Evolutionary conservation across 1,139 yeast species (phyloP), one percentile per base, ranked within the genome.

Genomic region (Geotrichum macrosporum): DNA sequence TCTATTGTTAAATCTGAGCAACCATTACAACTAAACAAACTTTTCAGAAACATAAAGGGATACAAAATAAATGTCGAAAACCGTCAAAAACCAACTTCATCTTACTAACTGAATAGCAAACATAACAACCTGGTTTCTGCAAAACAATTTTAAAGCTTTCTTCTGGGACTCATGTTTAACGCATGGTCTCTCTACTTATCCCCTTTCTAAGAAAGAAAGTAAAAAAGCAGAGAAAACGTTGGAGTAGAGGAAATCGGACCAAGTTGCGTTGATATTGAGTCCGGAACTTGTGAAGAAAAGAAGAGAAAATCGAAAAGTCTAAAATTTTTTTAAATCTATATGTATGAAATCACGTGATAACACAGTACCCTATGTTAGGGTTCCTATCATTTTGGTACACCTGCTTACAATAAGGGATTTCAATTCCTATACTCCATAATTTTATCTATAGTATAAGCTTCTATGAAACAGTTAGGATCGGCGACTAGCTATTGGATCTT

Each of bases 141-240:
- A 36, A 19, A 36, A 27, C 40, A 29, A 15, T 29, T 29, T 29
- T n/a, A 13, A 15, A 13, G 13, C n/a, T 24, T 26, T 26, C 15
- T 21, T 36, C 40, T 36, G 40, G 40, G 32, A 36, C 26, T 22
- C 40, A 36, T 36, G 40, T 36, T 36, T 36, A 36, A 36, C 40
- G 40, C 40, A 26, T n/a, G n/a, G n/a, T n/a, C n/a, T n/a, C n/a
- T n/a, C n/a, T n/a, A n/a, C n/a, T n/a, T n/a, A n/a, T n/a, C n/a
- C n/a, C n/a, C n/a, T n/a, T n/a, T n/a, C n/a, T n/a, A n/a, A n/a
- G n/a, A n/a, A n/a, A n/a, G n/a, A n/a, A n/a, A n/a, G n/a, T n/a
- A n/a, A n/a, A n/a, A n/a, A n/a, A n/a, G n/a, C n/a, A n/a, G n/a
- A n/a, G n/a, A 35, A 35, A 21, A 24, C 6, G 5, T 29, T 29